Conservation (phyloP, 1,284 basidiomycete genomes). For the Schizophyllum amplum region DNA sequence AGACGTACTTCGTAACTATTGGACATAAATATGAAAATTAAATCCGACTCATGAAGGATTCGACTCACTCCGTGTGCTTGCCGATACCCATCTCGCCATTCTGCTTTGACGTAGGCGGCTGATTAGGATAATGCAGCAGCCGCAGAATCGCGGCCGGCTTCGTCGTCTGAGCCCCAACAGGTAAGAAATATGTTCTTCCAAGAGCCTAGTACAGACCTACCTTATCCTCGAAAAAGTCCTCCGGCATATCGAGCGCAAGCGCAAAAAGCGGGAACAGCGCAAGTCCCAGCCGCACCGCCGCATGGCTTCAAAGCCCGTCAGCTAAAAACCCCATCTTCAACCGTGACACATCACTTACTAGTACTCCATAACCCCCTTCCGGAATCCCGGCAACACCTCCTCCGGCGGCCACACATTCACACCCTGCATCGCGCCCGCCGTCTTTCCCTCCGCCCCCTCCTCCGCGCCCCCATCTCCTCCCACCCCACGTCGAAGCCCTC, state of each 20-base stretch:
- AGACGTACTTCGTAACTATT: conserved; percentile 53
- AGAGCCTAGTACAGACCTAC: conserved; percentile 23
- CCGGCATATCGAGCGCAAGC: conserved; percentile 67
- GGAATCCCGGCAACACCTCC: conserved; percentile 36
- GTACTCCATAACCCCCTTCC: conserved; percentile 46
- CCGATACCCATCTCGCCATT: conserved; percentile 66
- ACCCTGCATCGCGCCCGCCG: conserved; percentile 44
- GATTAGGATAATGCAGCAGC: conserved; percentile 70
- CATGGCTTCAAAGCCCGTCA: conserved; percentile 22
- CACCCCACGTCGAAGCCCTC: conserved; percentile 80
- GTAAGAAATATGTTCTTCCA: background rate
- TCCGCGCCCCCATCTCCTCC: conserved; percentile 34
- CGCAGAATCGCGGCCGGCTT: conserved; percentile 71
- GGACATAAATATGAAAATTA: background rate
- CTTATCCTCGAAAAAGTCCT: conserved; percentile 78
- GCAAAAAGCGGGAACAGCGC: conserved; percentile 79
- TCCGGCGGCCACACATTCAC: conserved; percentile 58
- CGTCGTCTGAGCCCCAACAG: conserved; percentile 31
- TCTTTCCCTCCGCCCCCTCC: conserved; percentile 19
- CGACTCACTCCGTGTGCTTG: conserved; percentile 67
- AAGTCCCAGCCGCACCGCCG: conserved; percentile 49
- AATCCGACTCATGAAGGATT: background rate
- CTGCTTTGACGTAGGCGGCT: conserved; percentile 23
- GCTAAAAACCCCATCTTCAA: background rate
- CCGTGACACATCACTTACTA: conserved; percentile 34